Conservation (phyloP, 495 filamentous ascomycete species). For the Penicillium cataractarum region DNA sequence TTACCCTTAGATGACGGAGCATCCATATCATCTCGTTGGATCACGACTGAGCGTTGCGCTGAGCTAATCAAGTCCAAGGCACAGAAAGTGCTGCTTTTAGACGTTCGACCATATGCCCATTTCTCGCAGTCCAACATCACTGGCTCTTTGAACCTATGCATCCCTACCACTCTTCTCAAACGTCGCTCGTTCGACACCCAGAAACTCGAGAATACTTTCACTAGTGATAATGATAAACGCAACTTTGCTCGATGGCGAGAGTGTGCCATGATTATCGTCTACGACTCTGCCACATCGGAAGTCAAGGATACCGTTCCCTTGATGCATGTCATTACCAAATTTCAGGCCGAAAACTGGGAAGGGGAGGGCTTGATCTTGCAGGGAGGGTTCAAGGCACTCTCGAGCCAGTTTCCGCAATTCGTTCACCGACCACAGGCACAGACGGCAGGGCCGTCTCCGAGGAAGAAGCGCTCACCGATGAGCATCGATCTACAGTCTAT, state of each 20-base stretch:
- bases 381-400: conserved; percentile 58
- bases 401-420: conserved; percentile 51
- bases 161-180: conserved; percentile 92
- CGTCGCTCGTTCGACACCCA: conserved; percentile 88
- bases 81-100: conserved; percentile 72
- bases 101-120: conserved; percentile 85
- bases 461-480: conserved; percentile 47
- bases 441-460: conserved; percentile 34
- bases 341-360: conserved; percentile 79
- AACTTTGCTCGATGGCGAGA: conserved; percentile 78
- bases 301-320: conserved; percentile 76
- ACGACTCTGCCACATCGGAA: conserved; percentile 76
- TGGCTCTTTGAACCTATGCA: conserved; percentile 87
- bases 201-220: conserved; percentile 87
- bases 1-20: conserved; percentile 1
- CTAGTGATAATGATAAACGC: conserved; percentile 67
- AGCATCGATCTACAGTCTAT: conserved; percentile 56
- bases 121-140: conserved; percentile 74
- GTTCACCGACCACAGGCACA: conserved; percentile 32
- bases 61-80: conserved; percentile 62
- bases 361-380: conserved; percentile 74
- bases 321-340: conserved; percentile 89
- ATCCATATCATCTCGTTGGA: conserved; percentile 42
- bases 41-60: conserved; percentile 66
- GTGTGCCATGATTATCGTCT: conserved; percentile 78